A percentile compares a stretch with the other conserved stretches of the same genome.
Evolutionary conservation across 768 basidiomycete genomes (phyloP).

Genomic region (Tephrocybe sp.): DNA sequence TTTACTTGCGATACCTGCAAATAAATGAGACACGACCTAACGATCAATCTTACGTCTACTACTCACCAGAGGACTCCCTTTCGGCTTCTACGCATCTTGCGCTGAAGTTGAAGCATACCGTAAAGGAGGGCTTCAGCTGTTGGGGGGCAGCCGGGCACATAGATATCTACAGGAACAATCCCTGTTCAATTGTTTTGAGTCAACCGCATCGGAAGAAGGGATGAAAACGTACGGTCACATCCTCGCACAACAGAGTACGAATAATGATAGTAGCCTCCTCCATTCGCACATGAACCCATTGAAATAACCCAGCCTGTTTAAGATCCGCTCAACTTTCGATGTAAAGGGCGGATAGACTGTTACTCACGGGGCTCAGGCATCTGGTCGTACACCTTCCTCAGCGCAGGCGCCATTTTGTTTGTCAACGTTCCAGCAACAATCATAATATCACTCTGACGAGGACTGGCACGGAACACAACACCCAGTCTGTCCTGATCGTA

Average conservation of each 20-base stretch:
- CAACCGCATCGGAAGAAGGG: conserved; percentile 9
- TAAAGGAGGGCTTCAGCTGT: conserved; percentile 97
- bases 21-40: conserved; percentile 1
- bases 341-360: not conserved
- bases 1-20: conserved; percentile 57
- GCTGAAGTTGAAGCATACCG: conserved; percentile 94
- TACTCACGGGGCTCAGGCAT: conserved; percentile 94
- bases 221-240: conserved; percentile 74
- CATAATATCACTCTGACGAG: conserved; percentile 97
- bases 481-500: conserved; percentile 98
- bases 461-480: conserved; percentile 98
- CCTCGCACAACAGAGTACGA: conserved; percentile 98
- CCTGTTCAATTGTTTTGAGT: conserved; percentile 38
- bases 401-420: conserved; percentile 99
- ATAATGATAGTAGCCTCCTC: conserved; percentile 96
- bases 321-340: not conserved
- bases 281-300: conserved; percentile 99
- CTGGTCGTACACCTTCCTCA: conserved; percentile 96
- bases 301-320: conserved; percentile 94
- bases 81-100: conserved; percentile 90
- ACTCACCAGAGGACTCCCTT: conserved; percentile 84
- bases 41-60: not conserved
- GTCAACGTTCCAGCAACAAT: conserved; percentile 98
- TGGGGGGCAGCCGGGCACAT: conserved; percentile 93
- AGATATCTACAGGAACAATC: conserved; percentile 97